These are phyloP conservation scores for Fusarium citri DNA, from an alignment of 2,329 filamentous ascomycete species.

Conservation along the genomic window DNA sequence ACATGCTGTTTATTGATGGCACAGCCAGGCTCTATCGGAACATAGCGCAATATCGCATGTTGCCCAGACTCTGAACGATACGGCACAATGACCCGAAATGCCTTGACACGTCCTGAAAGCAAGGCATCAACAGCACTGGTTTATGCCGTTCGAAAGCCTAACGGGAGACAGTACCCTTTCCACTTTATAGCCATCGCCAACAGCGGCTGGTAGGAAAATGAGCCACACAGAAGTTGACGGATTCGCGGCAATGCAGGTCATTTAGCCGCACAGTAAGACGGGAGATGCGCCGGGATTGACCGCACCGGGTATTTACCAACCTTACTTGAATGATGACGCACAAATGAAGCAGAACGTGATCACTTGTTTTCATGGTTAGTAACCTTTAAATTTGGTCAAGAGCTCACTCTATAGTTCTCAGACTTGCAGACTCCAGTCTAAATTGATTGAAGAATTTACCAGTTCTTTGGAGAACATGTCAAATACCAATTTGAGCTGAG, in stretches of 20 bases:
- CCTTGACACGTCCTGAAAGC: background rate
- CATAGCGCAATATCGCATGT: background rate
- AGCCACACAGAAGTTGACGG: background rate
- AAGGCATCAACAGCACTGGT: background rate
- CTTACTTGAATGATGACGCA: background rate
- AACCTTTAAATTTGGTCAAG: no score
- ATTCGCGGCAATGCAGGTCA: background rate
- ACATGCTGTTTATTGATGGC: background rate
- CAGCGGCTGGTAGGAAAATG: background rate
- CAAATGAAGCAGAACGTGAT: background rate
- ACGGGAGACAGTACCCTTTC: background rate
- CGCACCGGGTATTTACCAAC: slow-evolving; percentile 4
- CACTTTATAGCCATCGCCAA: background rate
- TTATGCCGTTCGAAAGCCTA: background rate
- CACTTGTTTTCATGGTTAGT: no score
- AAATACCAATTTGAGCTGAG: no score
- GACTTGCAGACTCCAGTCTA: no score
- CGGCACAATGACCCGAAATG: background rate
- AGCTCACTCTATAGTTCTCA: no score
- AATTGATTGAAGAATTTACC: background rate
- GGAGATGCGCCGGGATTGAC: background rate
- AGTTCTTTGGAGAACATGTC: no score
- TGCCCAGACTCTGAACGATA: background rate
- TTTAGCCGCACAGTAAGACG: slow-evolving; percentile 1
- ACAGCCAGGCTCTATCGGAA: background rate